These are phyloP conservation scores for Panicum hallii DNA, from an alignment of 202 grass and related monocot species.

Conservation along the genomic window DNA sequence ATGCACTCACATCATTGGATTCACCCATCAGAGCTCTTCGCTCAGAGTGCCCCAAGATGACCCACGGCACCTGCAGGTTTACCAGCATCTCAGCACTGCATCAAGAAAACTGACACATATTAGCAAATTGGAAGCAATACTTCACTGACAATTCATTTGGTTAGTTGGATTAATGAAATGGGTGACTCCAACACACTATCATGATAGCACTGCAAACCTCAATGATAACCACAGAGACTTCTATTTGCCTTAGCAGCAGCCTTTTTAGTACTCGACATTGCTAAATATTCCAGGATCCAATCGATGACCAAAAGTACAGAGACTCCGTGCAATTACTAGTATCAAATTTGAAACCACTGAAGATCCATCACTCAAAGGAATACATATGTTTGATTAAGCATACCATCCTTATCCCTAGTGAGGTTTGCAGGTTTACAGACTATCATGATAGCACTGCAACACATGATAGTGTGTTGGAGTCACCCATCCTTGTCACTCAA, in stretches of 20 bases:
- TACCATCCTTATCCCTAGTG: background rate
- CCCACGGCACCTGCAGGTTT: slow-evolving; percentile 79
- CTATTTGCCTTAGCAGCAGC: background rate
- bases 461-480: too few species aligned
- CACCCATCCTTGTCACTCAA: background rate
- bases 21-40: slow-evolving; percentile 67
- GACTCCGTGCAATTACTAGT: background rate
- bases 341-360: background rate
- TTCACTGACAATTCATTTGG: background rate
- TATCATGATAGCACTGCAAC: too few species aligned
- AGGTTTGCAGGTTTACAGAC: too few species aligned
- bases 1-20: slow-evolving; percentile 66
- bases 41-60: slow-evolving; percentile 91
- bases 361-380: background rate
- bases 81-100: slow-evolving; percentile 78
- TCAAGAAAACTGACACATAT: slow-evolving; percentile 32
- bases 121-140: background rate
- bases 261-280: background rate
- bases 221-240: background rate
- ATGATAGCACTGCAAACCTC: background rate
- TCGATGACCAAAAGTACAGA: background rate
- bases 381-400: background rate
- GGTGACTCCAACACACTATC: background rate
- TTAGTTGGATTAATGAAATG: background rate
- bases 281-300: background rate